Base-by-base conservation (phyloP, 2,329 filamentous ascomycete genomes). In the Coniochaeta sp. region DNA sequence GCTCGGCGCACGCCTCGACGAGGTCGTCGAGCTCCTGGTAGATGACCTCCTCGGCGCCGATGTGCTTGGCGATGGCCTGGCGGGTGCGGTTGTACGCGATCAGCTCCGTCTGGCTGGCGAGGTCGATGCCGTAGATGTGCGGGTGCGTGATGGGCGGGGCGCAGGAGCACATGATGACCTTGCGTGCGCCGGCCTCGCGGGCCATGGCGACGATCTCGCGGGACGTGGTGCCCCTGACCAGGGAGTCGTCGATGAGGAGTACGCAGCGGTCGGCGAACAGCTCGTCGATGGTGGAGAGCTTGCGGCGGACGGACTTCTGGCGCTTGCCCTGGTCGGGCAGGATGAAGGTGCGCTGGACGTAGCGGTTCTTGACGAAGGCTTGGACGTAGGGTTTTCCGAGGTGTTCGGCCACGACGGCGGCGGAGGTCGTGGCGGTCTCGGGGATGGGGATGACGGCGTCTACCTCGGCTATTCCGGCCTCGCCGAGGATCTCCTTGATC, bases 301-400 rank as follows among this genome's bases (percentile, higher is more conserved):
- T 97, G 48, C 91, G 82, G 4, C 92, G 85, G 9, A 97, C 90
- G 58, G 89, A 87, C 70, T 92, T 92, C 62, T 94, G 83, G 4
- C 91, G 79, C 16, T 84, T 80, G 59, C 82, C 82, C 67, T 96
- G 91, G 26, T 86, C 87, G 1, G 91, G 75, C 53, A 70, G 87
- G 56, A 66, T 64, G 56, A 64, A 94, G 1, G 89, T 95, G 48
- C 89, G 81, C 76, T 89, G 91, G 54, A 95, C 86, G 66, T 95
- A 95, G 50, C 89, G 80, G 68, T 95, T 95, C 77, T 94, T 95
- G 57, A 95, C 85, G 61, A 95, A 92, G 2, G 85, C 91, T 63
- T 89, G 87, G 53, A 81, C 85, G 62, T 87, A 90, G 1, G 87
- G 87, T 65, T 89, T 91, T 58, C 83, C 79, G 16, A 96, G 77